Conservation (phyloP, 1,284 basidiomycete species). For the Ustilago cynodontis region DNA sequence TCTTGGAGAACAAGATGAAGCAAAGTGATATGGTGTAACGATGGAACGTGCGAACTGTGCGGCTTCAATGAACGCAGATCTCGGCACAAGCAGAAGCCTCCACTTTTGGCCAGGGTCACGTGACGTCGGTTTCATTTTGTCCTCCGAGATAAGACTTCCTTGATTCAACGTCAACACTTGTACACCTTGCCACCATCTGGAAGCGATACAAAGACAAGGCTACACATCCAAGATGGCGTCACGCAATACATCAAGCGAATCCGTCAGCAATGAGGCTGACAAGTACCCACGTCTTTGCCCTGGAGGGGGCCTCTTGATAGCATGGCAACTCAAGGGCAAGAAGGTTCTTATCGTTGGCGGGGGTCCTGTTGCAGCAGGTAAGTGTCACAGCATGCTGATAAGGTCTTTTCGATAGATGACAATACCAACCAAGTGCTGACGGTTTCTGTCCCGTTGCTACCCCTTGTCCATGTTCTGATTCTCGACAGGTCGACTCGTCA, state of each 20-base stretch:
- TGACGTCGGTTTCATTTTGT: slow-evolving; percentile 21
- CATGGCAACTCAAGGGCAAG: slow-evolving; percentile 86
- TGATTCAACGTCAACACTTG: too few relatives aligned
- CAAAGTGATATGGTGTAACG: slow-evolving; percentile 14
- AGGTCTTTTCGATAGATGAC: too few relatives aligned
- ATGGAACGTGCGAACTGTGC: slow-evolving; percentile 9
- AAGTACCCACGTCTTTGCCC: slow-evolving; percentile 66
- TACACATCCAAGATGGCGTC: slow-evolving; percentile 35
- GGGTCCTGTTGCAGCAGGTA: slow-evolving; percentile 83
- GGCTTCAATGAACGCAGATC: not conserved
- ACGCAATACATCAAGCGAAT: slow-evolving; percentile 30
- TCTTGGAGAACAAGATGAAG: too few relatives aligned
- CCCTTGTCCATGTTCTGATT: too few relatives aligned
- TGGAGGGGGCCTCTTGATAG: slow-evolving; percentile 82
- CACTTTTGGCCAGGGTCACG: slow-evolving; percentile 42
- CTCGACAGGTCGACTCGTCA: slow-evolving; percentile 61
- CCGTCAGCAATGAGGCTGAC: slow-evolving; percentile 24
- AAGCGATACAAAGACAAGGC: too few relatives aligned
- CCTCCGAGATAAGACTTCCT: slow-evolving; percentile 15
- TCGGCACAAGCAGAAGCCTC: slow-evolving; percentile 11
- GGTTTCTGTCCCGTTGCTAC: too few relatives aligned
- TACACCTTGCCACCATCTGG: too few relatives aligned
- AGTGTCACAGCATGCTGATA: not conserved
- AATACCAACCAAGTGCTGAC: not conserved
- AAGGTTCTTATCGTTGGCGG: slow-evolving; percentile 87